Conservation (phyloP, 495 filamentous ascomycete genomes). For the Letharia columbiana region DNA sequence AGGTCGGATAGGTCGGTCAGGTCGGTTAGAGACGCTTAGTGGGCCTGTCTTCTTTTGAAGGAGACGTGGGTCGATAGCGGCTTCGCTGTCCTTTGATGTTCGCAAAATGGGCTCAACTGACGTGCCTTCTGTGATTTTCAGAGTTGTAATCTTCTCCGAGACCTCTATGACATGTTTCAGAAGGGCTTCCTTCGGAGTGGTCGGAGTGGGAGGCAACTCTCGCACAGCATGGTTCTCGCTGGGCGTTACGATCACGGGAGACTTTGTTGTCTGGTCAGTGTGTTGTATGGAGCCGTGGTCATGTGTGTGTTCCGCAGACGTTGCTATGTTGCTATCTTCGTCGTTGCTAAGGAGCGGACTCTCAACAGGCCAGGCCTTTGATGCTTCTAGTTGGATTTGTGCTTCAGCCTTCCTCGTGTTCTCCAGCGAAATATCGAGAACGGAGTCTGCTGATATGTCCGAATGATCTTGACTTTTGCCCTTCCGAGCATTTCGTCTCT, state of each 20-base stretch:
- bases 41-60: background rate
- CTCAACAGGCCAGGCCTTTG: background rate
- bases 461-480: background rate
- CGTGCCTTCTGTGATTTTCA: background rate
- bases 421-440: background rate
- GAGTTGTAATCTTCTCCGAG: background rate
- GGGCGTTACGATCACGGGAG: background rate
- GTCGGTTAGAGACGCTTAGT: background rate
- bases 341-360: background rate
- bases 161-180: background rate
- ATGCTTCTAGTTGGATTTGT: background rate
- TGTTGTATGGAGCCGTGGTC: background rate
- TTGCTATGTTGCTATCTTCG: background rate
- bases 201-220: background rate
- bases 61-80: slow-evolving; percentile 8
- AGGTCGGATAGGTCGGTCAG: background rate
- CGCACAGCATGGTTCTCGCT: background rate
- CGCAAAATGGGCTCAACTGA: background rate
- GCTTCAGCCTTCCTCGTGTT: background rate
- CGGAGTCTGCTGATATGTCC: background rate
- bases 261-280: background rate
- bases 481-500: background rate
- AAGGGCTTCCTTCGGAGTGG: background rate
- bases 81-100: background rate
- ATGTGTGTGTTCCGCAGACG: background rate